Evolutionary conservation across 176 grass and related monocot genomes (phyloP).

Genomic region (Carex pumila): DNA sequence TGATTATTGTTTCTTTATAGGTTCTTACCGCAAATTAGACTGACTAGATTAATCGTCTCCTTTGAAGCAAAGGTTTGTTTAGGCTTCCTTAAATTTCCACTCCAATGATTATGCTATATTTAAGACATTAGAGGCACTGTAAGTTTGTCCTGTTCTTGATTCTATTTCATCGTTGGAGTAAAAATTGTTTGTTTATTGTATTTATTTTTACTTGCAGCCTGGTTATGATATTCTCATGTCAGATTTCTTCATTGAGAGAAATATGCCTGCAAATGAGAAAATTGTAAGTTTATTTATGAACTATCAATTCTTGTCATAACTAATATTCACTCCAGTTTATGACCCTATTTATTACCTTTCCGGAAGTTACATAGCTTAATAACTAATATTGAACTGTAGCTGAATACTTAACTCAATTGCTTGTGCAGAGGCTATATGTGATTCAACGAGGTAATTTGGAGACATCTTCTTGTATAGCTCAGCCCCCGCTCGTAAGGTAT

Average conservation of each 20-base stretch:
- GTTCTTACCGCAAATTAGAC: slow-evolving; percentile 78
- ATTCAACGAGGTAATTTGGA: slow-evolving; percentile 73
- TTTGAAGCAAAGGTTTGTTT: slow-evolving; percentile 76
- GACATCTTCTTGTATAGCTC: slow-evolving; percentile 67
- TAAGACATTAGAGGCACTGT: neutral
- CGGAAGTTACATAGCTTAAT: neutral
- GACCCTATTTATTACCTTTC: neutral
- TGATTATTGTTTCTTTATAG: slow-evolving; percentile 36
- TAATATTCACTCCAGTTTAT: neutral
- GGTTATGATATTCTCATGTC: slow-evolving; percentile 90
- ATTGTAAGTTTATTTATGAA: slow-evolving; percentile 56
- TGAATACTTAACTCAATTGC: neutral
- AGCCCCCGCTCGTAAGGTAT: slow-evolving; percentile 73
- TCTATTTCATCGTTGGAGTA: neutral
- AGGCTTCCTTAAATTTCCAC: slow-evolving; percentile 2
- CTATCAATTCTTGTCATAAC: slow-evolving; percentile 1
- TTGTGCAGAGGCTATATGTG: slow-evolving; percentile 71
- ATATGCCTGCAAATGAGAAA: slow-evolving; percentile 55
- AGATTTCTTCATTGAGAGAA: slow-evolving; percentile 87
- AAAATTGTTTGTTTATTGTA: slow-evolving; percentile 1
- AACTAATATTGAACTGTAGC: neutral
- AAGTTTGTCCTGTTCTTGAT: neutral
- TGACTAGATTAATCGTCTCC: slow-evolving; percentile 55
- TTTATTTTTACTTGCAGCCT: slow-evolving; percentile 36
- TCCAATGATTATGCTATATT: slow-evolving; percentile 1